phyloP scores from a whole-genome alignment of 345 rosid species.

The Boechera stricta region DNA sequence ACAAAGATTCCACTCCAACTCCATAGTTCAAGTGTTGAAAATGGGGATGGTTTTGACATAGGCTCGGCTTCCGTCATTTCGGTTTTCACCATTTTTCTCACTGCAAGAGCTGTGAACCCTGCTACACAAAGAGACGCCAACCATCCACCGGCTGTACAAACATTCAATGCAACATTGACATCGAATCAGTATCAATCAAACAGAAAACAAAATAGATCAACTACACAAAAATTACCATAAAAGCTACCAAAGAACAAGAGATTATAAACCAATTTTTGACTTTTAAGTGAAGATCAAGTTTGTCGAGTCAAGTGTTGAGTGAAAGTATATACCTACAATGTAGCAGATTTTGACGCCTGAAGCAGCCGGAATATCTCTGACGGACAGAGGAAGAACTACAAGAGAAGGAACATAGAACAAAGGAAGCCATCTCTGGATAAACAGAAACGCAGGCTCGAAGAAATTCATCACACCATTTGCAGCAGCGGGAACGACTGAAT shows the following conservation, averaged over 20 bases:
- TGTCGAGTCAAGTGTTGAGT: background rate
- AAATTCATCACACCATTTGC: slow-evolving; percentile 72
- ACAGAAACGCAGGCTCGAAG: slow-evolving; percentile 82
- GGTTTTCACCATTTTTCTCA: slow-evolving; percentile 82
- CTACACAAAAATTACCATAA: background rate
- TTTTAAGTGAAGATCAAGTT: background rate
- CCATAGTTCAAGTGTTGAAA: slow-evolving; percentile 73
- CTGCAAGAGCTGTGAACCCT: slow-evolving; percentile 81
- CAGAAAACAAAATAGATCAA: background rate
- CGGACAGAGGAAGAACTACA: slow-evolving; percentile 89
- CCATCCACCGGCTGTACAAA: slow-evolving; percentile 85
- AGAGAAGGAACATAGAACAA: slow-evolving; percentile 92
- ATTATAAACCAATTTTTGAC: background rate
- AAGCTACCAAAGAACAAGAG: slow-evolving; percentile 6
- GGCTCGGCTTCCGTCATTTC: slow-evolving; percentile 94
- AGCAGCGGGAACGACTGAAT: slow-evolving; percentile 66
- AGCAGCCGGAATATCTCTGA: slow-evolving; percentile 89
- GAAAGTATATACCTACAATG: slow-evolving; percentile 58
- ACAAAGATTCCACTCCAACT: slow-evolving; percentile 80
- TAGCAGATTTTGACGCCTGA: slow-evolving; percentile 88
- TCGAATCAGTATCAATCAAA: background rate
- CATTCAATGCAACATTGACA: slow-evolving; percentile 15
- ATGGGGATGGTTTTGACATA: slow-evolving; percentile 85
- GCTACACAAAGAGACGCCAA: slow-evolving; percentile 93
- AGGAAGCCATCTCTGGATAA: slow-evolving; percentile 97